Evolutionary conservation across 2,329 filamentous ascomycete species (phyloP), one percentile per base, ranked within the genome.

Genomic region (Pezicula neosporulosa): DNA sequence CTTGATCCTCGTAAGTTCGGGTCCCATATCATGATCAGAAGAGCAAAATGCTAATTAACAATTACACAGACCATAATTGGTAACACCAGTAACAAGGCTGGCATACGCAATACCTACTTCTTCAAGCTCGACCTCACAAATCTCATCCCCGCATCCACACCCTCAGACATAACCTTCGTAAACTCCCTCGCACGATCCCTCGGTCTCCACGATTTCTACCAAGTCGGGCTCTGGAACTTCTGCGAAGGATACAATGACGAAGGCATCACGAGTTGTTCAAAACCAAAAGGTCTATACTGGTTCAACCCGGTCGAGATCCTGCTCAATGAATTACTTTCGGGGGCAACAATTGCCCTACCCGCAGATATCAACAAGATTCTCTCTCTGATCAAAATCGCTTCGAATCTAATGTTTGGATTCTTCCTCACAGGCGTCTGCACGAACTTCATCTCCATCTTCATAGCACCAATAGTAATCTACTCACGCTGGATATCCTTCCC

Each of bases 191-290:
- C 91, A 4, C 85, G 89, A 47, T 89, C 87, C 19, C 76, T 97
- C 49, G 93, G 92, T 28, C 77, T 97, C 45, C 90, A 96, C 67
- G 93, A 97, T 70, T 97, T 96, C 71, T 97, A 97, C 70, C 88
- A 91, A 63, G 88, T 96, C 27, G 92, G 92, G 6, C 72, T 97
- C 38, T 97, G 93, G 93, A 87, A 85, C 53, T 96, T 87, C 68
- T 97, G 93, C 70, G 89, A 96, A 68, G 92, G 92, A 18, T 95
- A 92, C 69, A 75, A 82, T 50, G 77, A 81, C 60, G 76, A 86
- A 60, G 89, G 89, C 36, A 83, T 94, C 56, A 93, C 89, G 0
- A 72, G 74, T 56, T 97, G 93, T 71, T 91, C 87, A 7, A 70
- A 72, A 6, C 87, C 90, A 0, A 63, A 82, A 61, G 75, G 77